These are phyloP conservation scores for Podospora pseudocomata DNA, from an alignment of 495 filamentous ascomycete genomes.

Conservation along the genomic window DNA sequence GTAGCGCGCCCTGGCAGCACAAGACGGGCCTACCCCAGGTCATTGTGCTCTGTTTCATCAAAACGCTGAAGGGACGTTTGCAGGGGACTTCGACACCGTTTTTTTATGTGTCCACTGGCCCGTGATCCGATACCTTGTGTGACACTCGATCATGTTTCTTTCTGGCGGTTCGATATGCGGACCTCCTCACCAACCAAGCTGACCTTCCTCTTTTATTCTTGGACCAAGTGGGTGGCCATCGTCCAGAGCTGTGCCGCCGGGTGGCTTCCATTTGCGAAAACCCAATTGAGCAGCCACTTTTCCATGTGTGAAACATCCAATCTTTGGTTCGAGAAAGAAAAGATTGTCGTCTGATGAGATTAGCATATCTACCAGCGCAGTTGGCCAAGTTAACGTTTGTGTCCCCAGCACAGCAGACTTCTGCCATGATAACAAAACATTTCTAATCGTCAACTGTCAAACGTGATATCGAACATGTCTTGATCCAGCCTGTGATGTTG, in stretches of 20 bases:
- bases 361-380: too few relatives aligned
- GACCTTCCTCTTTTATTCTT: not conserved
- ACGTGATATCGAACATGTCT: not conserved
- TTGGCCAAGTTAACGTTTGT: too few relatives aligned
- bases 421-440: too few relatives aligned
- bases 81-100: slow-evolving; percentile 6
- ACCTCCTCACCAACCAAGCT: not conserved
- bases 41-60: slow-evolving; percentile 13
- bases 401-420: too few relatives aligned
- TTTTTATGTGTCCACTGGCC: not conserved
- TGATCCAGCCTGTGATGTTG: not conserved
- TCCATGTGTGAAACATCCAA: not conserved
- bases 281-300: not conserved
- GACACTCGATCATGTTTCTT: not conserved
- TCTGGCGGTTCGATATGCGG: not conserved
- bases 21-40: not conserved
- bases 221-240: not conserved
- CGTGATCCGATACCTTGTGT: not conserved
- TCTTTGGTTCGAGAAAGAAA: not conserved
- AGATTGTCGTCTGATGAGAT: not conserved
- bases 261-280: not conserved
- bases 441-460: not conserved
- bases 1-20: slow-evolving; percentile 8
- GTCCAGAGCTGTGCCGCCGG: not conserved
- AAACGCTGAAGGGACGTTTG: slow-evolving; percentile 9